A percentile compares a stretch with the other conserved stretches of the same genome.
These are phyloP conservation scores for Lunularia cruciata DNA, from an alignment of 225 moss, liverwort and hornwort genomes.

Conservation along the genomic window DNA sequence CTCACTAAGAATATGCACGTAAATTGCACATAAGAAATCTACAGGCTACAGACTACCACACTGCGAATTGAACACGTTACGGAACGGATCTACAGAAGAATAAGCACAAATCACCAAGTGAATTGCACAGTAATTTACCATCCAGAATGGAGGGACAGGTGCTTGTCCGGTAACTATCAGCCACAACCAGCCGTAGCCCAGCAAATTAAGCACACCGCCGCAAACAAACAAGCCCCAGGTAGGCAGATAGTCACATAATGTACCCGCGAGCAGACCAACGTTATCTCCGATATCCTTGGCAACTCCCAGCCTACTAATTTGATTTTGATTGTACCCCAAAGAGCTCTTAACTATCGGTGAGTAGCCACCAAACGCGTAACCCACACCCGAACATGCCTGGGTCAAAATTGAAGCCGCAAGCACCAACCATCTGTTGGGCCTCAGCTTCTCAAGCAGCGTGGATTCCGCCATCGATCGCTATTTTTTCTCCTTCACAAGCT, in stretches of 20 bases:
- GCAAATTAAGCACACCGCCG: conserved; percentile 57
- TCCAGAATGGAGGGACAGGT: conserved; percentile 49
- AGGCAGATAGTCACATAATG: conserved; percentile 72
- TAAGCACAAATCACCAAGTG: too few species aligned
- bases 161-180: conserved; percentile 57
- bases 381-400: conserved; percentile 77
- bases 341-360: conserved; percentile 73
- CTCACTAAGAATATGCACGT: too few species aligned
- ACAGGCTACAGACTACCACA: too few species aligned
- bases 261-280: conserved; percentile 66
- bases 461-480: background rate
- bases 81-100: too few species aligned
- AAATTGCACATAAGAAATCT: too few species aligned
- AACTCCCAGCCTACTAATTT: conserved; percentile 74
- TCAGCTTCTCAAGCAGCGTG: background rate
- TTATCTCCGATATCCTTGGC: conserved; percentile 87
- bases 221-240: conserved; percentile 68
- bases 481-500: background rate
- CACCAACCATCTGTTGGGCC: conserved; percentile 72
- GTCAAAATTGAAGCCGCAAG: conserved; percentile 76
- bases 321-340: conserved; percentile 78
- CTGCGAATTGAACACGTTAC: too few species aligned
- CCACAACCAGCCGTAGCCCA: conserved; percentile 88
- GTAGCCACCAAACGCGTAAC: conserved; percentile 90
- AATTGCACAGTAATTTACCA: conserved; percentile 34